Base-by-base conservation (phyloP, 2,329 filamentous ascomycete species). In the Talaromyces sp. region DNA sequence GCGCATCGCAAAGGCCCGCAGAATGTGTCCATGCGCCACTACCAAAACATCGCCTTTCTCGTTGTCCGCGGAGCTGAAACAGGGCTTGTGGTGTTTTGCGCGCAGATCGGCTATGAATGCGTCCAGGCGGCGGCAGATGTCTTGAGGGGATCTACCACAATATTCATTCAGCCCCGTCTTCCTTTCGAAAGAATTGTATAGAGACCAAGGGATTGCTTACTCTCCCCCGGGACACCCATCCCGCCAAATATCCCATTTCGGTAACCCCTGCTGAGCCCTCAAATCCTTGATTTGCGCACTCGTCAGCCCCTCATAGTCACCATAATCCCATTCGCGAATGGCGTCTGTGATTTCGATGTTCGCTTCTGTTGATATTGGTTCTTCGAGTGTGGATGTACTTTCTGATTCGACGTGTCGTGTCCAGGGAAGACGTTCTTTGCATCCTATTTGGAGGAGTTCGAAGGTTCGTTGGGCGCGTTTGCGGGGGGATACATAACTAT, bases 1-100 rank as follows among this genome's bases (percentile, higher is more conserved):
- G 37, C 93, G 85, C 82, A 94, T 91, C 7, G 93, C 93, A 75
- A 97, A 92, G 0, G 92, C 91, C 17, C 93, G 84, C 62, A 97
- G 80, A 64, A 97, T 94, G 79, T 97, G 93, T 0, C 93, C 93
- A 74, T 97, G 93, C 25, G 92, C 93, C 6, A 97, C 92, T 58
- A 97, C 83, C 27, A 94, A 77, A 19, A 94, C 87, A 76, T 94
- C 91, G 17, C 86, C 80, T 17, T 76, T 86, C 67, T 74, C 80
- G 8, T 80, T 43, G 10, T 78, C 80, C 31, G 80, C 75, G 70
- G 85, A 83, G 3, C 31, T 13, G 69, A 94, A 89, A 59, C 83
- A 84, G 0, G 84, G 84, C 3, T 77, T 77, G 70, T 93, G 90
- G 78, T 84, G 89, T 69, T 84, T 86, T 27, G 84, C 78, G 22